phyloP scores from a whole-genome alignment of 768 basidiomycete species.

The Pleurotus salmoneostramineus region DNA sequence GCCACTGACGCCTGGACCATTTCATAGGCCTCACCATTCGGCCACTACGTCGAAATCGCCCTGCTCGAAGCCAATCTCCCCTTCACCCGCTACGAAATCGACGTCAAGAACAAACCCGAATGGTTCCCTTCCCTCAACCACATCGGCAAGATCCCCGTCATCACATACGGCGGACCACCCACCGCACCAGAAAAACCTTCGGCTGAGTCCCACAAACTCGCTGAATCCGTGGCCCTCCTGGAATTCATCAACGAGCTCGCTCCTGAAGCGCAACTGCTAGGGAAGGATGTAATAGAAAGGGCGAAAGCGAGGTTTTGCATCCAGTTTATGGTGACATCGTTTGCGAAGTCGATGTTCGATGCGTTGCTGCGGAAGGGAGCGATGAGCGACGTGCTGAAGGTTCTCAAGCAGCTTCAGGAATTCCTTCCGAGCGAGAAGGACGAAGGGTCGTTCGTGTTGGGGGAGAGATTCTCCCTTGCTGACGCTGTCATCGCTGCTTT shows the following conservation, averaged over 20 bases:
- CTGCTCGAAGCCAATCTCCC: neutral
- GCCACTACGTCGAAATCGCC: neutral
- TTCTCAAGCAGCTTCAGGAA: neutral
- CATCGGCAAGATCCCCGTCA: neutral
- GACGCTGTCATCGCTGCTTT: neutral
- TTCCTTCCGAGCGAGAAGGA: neutral
- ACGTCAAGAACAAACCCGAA: neutral
- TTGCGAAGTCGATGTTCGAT: neutral
- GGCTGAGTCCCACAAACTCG: neutral
- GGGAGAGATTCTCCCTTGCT: neutral
- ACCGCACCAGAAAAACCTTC: neutral
- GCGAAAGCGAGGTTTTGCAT: neutral
- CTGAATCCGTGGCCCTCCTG: neutral
- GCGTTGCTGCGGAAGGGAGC: neutral
- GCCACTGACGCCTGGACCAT: too few relatives aligned
- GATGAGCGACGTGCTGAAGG: too few relatives aligned
- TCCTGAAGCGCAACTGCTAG: neutral
- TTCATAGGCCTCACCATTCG: neutral
- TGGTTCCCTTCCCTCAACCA: constrained; percentile 2
- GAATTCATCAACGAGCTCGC: neutral
- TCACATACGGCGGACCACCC: neutral
- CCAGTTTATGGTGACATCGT: neutral
- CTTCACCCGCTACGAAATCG: neutral
- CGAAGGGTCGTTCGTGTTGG: neutral
- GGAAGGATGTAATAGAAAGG: neutral